A percentile compares a stretch with the other conserved stretches of the same genome.
These are phyloP conservation scores for Tricholoma hemisulphureum DNA, from an alignment of 768 basidiomycete genomes.

Conservation along the genomic window DNA sequence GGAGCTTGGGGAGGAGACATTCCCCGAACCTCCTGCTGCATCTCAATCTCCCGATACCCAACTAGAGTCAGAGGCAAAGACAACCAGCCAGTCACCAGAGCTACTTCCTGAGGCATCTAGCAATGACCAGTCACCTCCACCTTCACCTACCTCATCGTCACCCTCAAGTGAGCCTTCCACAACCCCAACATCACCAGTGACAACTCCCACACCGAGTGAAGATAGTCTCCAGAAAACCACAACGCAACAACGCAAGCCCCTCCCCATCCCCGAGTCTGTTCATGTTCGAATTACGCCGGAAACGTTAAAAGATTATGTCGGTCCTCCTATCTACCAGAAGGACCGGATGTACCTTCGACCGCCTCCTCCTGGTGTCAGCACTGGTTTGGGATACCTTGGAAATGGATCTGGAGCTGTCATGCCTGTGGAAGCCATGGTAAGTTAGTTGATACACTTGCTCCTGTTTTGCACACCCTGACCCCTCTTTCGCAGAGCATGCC, in stretches of 20 bases:
- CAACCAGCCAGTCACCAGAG: neutral
- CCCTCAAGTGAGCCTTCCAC: conserved; percentile 11
- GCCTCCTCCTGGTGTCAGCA: conserved; percentile 91
- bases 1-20: conserved; percentile 82
- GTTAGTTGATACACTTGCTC: conserved; percentile 23
- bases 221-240: conserved; percentile 53
- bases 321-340: conserved; percentile 92
- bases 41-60: conserved; percentile 40
- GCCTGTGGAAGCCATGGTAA: conserved; percentile 92
- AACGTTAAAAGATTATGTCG: conserved; percentile 94
- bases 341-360: conserved; percentile 81
- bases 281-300: conserved; percentile 81
- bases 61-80: conserved; percentile 24
- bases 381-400: conserved; percentile 92
- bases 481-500: conserved; percentile 77
- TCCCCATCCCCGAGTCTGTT: conserved; percentile 76
- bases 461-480: neutral
- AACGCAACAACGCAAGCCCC: conserved; percentile 74
- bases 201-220: conserved; percentile 16
- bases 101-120: conserved; percentile 7
- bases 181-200: conserved; percentile 16
- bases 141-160: conserved; percentile 10
- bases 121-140: neutral
- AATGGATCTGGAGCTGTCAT: conserved; percentile 97
- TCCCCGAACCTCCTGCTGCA: conserved; percentile 61